Base-by-base conservation (phyloP, 345 rosid genomes). In the Noccaea bulbosa region DNA sequence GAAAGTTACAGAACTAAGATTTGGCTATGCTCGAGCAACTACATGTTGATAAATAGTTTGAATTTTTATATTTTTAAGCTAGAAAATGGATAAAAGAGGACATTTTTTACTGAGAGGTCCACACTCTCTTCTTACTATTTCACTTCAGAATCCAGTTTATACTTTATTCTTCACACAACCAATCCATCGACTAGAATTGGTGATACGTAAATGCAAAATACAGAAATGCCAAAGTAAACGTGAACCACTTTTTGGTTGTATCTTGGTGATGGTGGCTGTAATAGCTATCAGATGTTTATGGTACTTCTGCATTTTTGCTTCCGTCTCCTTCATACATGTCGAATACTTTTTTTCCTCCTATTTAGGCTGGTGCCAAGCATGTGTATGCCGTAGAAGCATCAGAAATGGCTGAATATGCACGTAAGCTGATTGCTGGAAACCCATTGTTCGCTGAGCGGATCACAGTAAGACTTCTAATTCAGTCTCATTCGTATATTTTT, bases 371-470 rank as follows among this genome's bases (percentile, higher is more conserved):
- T 80, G 99, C 98, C 74, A 94, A 87, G 81, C 99, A 91, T 89
- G 98, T 91, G 50, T 94, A 91, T 83, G 99, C 99, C 48, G 90
- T 94, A 49, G 99, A 94, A 85, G 98, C 99, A 74, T 94, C 98
- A 51, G 99, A 94, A 82, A 94, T 94, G 98, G 91, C 97, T 48
- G 98, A 91, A 52, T 94, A 94, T 81, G 99, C 99, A 44, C 83
- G 92, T 61, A 94, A 84, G 76, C 91, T 94, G 72, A 86, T 94
- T 81, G 86, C 93, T 69, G 98, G 98, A 74, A 91, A 94, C 79
- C 96, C 97, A 45, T 64, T 79, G 5, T 76, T 91, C 59, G 92
- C 85, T 35, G 84, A 91, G 14, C 85, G 91, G 70, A 94, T 94
- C 54, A 94, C 98, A 7, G 99, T 89, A 67, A 79, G 88, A 72